Evolutionary conservation across 1,139 yeast genomes (phyloP).

Genomic region (Meyerozyma carpophila): DNA sequence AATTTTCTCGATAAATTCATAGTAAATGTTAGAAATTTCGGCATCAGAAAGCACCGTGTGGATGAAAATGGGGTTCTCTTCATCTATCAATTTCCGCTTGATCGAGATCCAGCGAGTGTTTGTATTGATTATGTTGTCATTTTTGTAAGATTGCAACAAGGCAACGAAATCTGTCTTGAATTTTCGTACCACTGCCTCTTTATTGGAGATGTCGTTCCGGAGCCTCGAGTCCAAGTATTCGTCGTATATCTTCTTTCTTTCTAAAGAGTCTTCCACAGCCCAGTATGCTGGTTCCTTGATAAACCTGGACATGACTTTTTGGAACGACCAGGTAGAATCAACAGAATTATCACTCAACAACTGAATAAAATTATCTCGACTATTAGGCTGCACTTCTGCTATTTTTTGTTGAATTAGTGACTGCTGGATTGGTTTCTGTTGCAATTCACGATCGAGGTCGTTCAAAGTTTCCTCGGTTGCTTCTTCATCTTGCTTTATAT

Average conservation of each 20-base stretch:
- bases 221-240: conserved; percentile 52
- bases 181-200: conserved; percentile 46
- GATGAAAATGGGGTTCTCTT: conserved; percentile 62
- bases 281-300: conserved; percentile 64
- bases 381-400: not conserved
- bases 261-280: conserved; percentile 56
- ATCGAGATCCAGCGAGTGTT: conserved; percentile 66
- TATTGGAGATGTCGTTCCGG: conserved; percentile 49
- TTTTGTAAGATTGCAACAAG: conserved; percentile 36
- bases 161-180: conserved; percentile 50
- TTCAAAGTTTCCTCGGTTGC: conserved; percentile 5
- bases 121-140: conserved; percentile 38
- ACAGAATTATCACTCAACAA: conserved; percentile 52
- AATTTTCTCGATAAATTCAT: conserved; percentile 42
- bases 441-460: conserved; percentile 11
- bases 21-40: conserved; percentile 48
- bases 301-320: conserved; percentile 55
- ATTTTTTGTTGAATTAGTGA: not conserved
- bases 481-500: conserved; percentile 2
- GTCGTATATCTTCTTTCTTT: conserved; percentile 61
- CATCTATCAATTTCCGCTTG: conserved; percentile 39
- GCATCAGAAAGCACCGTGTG: conserved; percentile 58
- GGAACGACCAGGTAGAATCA: conserved; percentile 75
- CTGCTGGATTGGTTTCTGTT: conserved; percentile 5
- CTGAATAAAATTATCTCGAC: conserved; percentile 30